Base-by-base conservation (phyloP, 192 early-diverging fungal species). In the Podila horticola region DNA sequence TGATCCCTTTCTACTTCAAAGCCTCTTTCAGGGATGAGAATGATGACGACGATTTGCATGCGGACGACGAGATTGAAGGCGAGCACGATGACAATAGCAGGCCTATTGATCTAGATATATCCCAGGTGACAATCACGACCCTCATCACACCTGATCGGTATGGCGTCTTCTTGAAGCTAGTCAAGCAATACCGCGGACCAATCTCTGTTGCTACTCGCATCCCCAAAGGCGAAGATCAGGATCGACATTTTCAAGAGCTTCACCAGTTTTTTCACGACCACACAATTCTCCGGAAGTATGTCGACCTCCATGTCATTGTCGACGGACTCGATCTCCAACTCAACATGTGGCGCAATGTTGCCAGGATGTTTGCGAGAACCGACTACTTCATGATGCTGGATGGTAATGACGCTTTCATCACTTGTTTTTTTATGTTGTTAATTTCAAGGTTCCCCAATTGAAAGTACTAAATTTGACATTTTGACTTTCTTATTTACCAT, bases 331-430 rank as follows among this genome's bases (percentile, higher is more conserved):
- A 88, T 66, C 71, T 88, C 33, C 90, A 91, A 69, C 88, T 91
- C 51, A 91, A 91, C 58, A 88, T 88, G 87, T 91, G 88, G 89
- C 76, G 90, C 12, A 91, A 91, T 58, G 84, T 91, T 26, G 90
- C 89, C 13, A 86, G 88, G 59, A 90, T 91, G 74, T 91, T 91
- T 86, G 84, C 87, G 11, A 74, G 90, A 41, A 85, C 87, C 9
- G 84, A 91, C 58, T 91, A 87, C 36, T 75, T 91, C 28, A 87
- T 91, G 85, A 87, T 88, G 89, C 74, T 91, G 20, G 90, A 91
- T 68, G 90, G 77, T 81, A 73, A 58, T 22, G 9, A 29, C 49
- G 15, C 26, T 12, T 13, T 38, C 4, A 38, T 58, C 10, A 29
- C 13, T 45, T 26, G 31, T 15, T 20, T 41, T 41, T 64, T 13